These are phyloP conservation scores for Trichoderma afroharzianum DNA, from an alignment of 2,329 filamentous ascomycete genomes.

Conservation along the genomic window DNA sequence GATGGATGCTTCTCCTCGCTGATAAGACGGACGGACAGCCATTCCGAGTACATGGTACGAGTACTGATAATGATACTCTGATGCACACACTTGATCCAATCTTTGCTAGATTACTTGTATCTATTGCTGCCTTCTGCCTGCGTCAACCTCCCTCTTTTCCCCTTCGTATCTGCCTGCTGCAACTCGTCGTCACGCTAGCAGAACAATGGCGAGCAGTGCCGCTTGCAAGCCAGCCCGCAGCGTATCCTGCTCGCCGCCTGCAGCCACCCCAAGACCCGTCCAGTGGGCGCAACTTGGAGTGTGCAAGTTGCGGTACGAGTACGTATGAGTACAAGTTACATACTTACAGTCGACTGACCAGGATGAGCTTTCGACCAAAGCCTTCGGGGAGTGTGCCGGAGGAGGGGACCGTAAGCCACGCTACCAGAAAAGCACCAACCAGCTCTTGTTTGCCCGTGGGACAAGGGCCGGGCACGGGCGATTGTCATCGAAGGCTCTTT, in stretches of 20 bases:
- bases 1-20: background rate
- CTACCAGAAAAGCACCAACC: slow-evolving; percentile 15
- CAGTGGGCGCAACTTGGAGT: background rate
- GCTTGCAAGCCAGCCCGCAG: background rate
- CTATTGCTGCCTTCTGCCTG: background rate
- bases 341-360: background rate
- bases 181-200: background rate
- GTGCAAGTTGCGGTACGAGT: background rate
- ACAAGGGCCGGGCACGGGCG: slow-evolving; percentile 6
- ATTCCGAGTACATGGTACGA: background rate
- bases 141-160: background rate
- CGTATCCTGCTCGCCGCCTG: background rate
- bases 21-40: background rate
- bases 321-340: background rate
- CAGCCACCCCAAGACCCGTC: background rate
- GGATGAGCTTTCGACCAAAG: background rate
- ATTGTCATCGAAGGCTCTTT: background rate
- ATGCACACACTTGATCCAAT: too few relatives aligned
- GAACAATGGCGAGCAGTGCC: background rate
- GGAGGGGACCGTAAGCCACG: slow-evolving; percentile 11
- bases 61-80: background rate
- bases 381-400: slow-evolving; percentile 14
- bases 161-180: background rate
- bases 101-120: too few relatives aligned
- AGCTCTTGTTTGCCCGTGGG: slow-evolving; percentile 14